Base-by-base conservation (phyloP, 768 basidiomycete genomes). In the Suillus clintonianus region DNA sequence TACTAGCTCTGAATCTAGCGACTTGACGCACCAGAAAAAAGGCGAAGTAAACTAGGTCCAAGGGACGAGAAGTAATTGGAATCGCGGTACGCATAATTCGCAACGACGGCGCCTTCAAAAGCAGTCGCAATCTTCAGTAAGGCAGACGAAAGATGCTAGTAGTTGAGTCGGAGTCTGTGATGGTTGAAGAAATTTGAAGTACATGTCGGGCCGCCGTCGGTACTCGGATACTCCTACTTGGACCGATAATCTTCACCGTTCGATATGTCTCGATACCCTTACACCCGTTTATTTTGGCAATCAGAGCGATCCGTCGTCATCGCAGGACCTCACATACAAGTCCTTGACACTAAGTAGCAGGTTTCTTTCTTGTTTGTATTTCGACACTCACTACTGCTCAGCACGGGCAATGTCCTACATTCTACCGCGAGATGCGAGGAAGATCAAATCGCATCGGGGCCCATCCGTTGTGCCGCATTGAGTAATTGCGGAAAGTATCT, bases 31-130 rank as follows among this genome's bases (percentile, higher is more conserved):
- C 90, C 62, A 87, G 68, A 67, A 92, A 93, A 78, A 91, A 94
- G 0, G 69, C 57, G 64, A 91, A 90, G 71, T 93, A 94, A 3
- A 91, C 34, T 3, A 90, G 67, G 72, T 92, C 90, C 45, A 86
- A 65, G 14, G 88, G 88, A 63, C 90, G 86, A 34, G 83, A 78
- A 4, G 76, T 76, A 39, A 91, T 76, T 15, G 88, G 80, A 0
- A 67, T 74, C 47, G 62, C 63, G 2, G 63, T 3, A 10, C 61
- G 55, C 71, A 71, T 69, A 34, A 32, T 68, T 58, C 9, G 5
- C 19, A 60, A 27, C 6, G n/a, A 42, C 22, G 15, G n/a, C 43
- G 17, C 19, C 45, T n/a, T 36, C 50, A 51, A 51, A 27, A 30
- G 5, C 22, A 22, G 37, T 24, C 11, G 56, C 36, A 30, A 14